Evolutionary conservation across 495 filamentous ascomycete species (phyloP).

Genomic region (Diplogelasinospora grovesii): DNA sequence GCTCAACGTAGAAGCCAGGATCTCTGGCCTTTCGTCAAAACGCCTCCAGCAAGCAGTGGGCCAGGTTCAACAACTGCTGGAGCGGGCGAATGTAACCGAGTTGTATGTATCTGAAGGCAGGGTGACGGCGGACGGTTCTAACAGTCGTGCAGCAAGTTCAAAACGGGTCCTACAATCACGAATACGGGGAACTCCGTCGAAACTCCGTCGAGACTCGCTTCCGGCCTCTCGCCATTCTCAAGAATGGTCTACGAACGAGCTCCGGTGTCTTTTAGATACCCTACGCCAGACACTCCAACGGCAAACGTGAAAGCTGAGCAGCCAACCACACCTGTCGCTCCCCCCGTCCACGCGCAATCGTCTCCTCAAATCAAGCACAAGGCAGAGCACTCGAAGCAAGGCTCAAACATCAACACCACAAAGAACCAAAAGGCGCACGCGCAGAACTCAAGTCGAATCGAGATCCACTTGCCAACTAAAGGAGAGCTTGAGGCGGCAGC

Average conservation of each 20-base stretch:
- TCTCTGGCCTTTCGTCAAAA: constrained; percentile 27
- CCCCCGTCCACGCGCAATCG: constrained; percentile 12
- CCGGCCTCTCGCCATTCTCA: constrained; percentile 36
- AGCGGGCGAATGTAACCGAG: constrained; percentile 61
- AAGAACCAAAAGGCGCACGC: constrained; percentile 19
- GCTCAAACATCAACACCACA: constrained; percentile 5
- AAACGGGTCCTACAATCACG: constrained; percentile 34
- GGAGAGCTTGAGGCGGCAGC: constrained; percentile 19
- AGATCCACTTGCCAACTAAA: constrained; percentile 29
- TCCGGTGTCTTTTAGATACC: constrained; percentile 30
- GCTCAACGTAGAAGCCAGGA: constrained; percentile 47
- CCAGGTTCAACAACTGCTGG: constrained; percentile 64
- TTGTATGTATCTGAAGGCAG: constrained; percentile 47
- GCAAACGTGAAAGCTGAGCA: constrained; percentile 15
- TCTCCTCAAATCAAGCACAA: constrained; percentile 12
- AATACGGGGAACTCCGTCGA: constrained; percentile 10
- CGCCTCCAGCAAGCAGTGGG: constrained; percentile 46
- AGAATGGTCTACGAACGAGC: constrained; percentile 39
- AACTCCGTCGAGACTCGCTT: constrained; percentile 14
- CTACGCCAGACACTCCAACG: constrained; percentile 23
- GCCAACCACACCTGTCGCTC: constrained; percentile 1
- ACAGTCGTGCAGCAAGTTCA: constrained; percentile 57
- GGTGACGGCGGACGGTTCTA: background rate
- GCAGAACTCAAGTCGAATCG: constrained; percentile 23
- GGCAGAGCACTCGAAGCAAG: constrained; percentile 15